Evolutionary conservation across 441 rosid genomes (phyloP), one percentile per base, ranked within the genome.

Genomic region (Pelargonium cotyledonis): DNA sequence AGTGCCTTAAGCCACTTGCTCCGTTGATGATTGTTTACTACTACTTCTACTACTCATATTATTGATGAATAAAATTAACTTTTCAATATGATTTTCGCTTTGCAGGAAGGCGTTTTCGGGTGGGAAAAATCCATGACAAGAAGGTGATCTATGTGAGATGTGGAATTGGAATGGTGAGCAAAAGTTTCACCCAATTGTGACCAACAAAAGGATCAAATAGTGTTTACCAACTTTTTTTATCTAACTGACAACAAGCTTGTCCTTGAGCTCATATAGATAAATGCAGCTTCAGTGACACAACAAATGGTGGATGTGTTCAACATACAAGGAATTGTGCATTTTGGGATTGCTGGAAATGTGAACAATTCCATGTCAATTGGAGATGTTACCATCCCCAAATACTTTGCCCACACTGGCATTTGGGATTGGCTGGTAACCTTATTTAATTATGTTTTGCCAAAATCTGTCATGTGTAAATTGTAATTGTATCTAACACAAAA

Each of bases 311-410:
- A 84, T 66, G 8, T 73, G 66, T 85, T 87, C 75, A 71, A 63
- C 3, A 6, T 84, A 2, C 65, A 5, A 46, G 86, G 86, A 2
- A 79, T 85, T 0, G 77, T 85, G 19, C 89, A 85, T 77, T 87
- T 83, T 51, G 89, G 86, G 1, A 87, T 83, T 68, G 85, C 86
- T 60, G 86, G 88, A 23, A 84, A 77, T 58, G 43, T 61, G 41
- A 84, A 85, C 65, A 70, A 73, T 58, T 82, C 86, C 9, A 80
- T 85, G 83, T 77, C 81, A 69, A 77, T 80, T n/a, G 88, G 89
- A 75, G 89, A 87, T 75, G 86, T 87, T 18, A 70, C 71, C 69
- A 76, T 87, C 72, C 85, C 88, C n/a, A 79, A 74, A 63, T 78
- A 82, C 69, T 58, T 83, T 67, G 84, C 80, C 0, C 49, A 81